Evolutionary conservation across 75 land plant genomes (phyloP).

Genomic region (Picea glauca): DNA sequence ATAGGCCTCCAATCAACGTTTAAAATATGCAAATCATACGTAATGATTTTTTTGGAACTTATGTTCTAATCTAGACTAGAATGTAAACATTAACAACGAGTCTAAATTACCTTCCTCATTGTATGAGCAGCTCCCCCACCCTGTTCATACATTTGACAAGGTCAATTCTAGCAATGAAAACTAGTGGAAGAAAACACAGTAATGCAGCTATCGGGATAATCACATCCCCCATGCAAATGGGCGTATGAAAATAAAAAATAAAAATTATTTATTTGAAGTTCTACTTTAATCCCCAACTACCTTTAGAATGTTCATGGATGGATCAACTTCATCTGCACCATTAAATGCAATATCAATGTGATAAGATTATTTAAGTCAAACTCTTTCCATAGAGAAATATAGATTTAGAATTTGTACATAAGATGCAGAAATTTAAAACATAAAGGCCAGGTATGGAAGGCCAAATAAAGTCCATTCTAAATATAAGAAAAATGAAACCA

Average conservation of each 20-base stretch:
- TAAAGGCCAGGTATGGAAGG: neutral
- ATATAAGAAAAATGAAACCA: neutral
- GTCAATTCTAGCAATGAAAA: neutral
- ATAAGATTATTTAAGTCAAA: constrained; percentile 63
- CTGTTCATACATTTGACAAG: constrained; percentile 11
- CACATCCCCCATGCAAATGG: neutral
- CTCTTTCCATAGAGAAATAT: constrained; percentile 11
- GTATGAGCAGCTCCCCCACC: constrained; percentile 73
- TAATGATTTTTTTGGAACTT: neutral
- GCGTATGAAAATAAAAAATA: neutral
- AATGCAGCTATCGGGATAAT: neutral
- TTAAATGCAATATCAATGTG: constrained; percentile 56
- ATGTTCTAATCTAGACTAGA: neutral
- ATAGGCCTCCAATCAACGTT: neutral
- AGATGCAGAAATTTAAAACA: neutral
- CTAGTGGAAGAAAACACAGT: neutral
- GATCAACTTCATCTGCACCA: constrained; percentile 66
- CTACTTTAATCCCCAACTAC: constrained; percentile 6
- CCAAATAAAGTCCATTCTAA: neutral
- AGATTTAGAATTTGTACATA: neutral
- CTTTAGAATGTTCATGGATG: constrained; percentile 53
- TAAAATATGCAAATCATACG: neutral
- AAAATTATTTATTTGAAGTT: no score
- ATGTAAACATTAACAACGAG: neutral
- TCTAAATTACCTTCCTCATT: constrained; percentile 45